Evolutionary conservation across 176 grass and related monocot species (phyloP), one percentile per base, ranked within the genome.

Genomic region (Tuctoria greenei): DNA sequence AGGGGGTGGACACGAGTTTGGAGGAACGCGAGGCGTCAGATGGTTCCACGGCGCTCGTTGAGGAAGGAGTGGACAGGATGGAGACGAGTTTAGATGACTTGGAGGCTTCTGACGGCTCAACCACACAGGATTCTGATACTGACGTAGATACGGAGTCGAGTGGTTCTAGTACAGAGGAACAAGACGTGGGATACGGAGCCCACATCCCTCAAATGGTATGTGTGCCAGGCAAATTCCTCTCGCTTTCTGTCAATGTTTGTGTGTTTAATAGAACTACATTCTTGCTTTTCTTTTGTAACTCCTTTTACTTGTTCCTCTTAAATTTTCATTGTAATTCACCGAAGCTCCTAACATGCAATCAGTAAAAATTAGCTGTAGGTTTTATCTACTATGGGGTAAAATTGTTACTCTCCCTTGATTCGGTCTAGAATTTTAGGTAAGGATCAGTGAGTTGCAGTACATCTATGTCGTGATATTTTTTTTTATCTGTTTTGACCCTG

Each of bases 101-200:
- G 63, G 82, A 80, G 46, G 72, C 50, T 80, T 92, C 89, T 4
- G 87, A 90, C 57, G 56, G 76, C 41, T 95, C 87, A 59, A 92
- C 75, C 86, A 76, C 73, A 47, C 79, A 86, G 8, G 87, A 92
- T 59, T 85, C 64, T 75, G 89, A 90, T 57, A 86, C 74, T 0
- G 86, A 90, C 41, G 72, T 74, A 4, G 86, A 96, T 80, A 78
- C 87, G 7, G 92, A 85, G 71, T 90, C 85, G 3, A 90, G 85
- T 83, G 39, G 72, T 70, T 95, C 89, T 49, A 92, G 78, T 66
- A 47, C 59, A 81, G 91, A 90, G 64, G 86, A 99, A 63, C 89
- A 86, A 59, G 66, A 75, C 6, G 12, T 80, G 27, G 74, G 64
- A 56, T 83, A 84, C 52, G 49, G 61, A 49, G 76, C 71, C 58